Conservation (phyloP, 208 protist species). For the Naegleria gruberi region DNA sequence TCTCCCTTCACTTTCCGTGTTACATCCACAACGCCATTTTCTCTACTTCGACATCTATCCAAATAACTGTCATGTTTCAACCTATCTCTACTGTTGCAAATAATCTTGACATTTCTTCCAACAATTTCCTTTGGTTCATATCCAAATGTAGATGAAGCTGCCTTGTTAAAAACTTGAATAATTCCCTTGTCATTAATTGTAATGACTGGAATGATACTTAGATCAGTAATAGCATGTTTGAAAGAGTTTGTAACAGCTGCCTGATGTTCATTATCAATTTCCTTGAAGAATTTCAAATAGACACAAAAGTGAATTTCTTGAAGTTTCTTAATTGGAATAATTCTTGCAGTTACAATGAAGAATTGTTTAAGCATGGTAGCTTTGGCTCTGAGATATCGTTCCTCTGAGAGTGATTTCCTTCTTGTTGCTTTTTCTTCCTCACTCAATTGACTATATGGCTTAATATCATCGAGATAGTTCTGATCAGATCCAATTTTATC, state of each 20-base stretch:
- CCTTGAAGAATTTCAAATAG: background rate
- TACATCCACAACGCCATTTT: background rate
- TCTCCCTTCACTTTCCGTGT: background rate
- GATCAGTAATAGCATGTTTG: background rate
- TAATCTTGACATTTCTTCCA: background rate
- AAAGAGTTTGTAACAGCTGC: background rate
- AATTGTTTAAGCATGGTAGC: background rate
- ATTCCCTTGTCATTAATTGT: background rate
- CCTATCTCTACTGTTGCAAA: background rate
- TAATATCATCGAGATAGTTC: no score
- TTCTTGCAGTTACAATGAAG: background rate
- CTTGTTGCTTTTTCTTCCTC: background rate
- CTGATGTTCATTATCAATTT: background rate
- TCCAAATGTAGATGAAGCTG: background rate
- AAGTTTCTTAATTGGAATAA: background rate
- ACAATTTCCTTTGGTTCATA: background rate
- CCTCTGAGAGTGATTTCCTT: background rate
- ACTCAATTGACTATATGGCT: no score
- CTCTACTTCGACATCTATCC: background rate
- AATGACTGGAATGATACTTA: background rate
- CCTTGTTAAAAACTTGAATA: background rate
- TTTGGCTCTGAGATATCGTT: background rate
- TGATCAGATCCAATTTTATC: no score
- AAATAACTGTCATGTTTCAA: background rate
- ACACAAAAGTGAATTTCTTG: background rate